Evolutionary conservation across 2,329 filamentous ascomycete species (phyloP).

Genomic region (Calonectria hawksworthii): DNA sequence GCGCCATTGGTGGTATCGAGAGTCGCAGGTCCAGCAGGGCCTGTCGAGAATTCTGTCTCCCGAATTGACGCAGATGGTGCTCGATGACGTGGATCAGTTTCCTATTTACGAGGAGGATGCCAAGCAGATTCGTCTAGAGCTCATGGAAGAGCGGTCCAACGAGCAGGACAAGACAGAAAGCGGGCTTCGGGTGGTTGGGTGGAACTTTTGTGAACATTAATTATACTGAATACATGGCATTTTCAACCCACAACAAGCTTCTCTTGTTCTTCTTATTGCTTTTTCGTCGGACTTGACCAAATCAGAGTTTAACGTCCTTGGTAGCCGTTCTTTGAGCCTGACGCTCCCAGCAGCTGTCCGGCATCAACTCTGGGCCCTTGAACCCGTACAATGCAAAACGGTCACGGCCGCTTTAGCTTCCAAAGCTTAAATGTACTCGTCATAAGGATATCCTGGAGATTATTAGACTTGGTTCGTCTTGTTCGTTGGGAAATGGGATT

Average conservation of each 20-base stretch:
- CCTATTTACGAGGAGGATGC: neutral
- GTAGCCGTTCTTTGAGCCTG: too few species aligned
- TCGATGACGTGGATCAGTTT: neutral
- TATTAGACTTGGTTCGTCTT: neutral
- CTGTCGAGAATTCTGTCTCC: neutral
- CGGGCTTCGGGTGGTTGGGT: neutral
- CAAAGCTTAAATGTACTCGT: neutral
- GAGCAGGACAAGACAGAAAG: constrained; percentile 2
- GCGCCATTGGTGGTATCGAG: constrained; percentile 51
- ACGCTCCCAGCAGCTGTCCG: too few species aligned
- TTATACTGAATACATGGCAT: neutral
- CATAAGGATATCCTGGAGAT: neutral
- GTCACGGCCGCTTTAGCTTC: neutral
- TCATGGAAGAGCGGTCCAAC: neutral
- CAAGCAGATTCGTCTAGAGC: neutral
- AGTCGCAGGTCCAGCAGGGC: neutral
- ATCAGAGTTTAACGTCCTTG: too few species aligned
- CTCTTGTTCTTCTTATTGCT: too few species aligned
- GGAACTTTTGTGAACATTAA: constrained; percentile 9
- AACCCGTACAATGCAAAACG: too few species aligned
- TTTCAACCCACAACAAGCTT: neutral
- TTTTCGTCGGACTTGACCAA: too few species aligned
- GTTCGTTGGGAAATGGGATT: neutral
- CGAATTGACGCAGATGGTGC: neutral
- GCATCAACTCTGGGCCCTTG: too few species aligned